Conservation (phyloP, 306 rosid species). For the Quercus gilva region DNA sequence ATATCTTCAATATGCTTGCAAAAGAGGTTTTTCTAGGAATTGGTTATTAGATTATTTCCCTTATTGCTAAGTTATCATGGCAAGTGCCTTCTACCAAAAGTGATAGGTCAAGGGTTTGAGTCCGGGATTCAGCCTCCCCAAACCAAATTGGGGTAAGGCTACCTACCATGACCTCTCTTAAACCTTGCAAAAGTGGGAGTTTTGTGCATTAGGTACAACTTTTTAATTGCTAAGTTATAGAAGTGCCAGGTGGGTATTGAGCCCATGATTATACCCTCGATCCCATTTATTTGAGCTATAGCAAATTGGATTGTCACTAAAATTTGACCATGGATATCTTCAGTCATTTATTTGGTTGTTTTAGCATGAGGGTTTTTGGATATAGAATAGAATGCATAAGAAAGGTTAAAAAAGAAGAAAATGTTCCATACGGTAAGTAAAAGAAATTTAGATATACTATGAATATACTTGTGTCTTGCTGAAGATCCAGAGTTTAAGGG, state of each 20-base stretch:
- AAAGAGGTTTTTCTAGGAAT: neutral
- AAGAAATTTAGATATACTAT: neutral
- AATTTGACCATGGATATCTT: neutral
- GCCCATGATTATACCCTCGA: neutral
- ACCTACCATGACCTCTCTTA: too few species aligned
- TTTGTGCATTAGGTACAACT: too few species aligned
- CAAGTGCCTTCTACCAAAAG: too few species aligned
- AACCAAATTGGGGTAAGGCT: too few species aligned
- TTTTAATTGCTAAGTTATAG: neutral
- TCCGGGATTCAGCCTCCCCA: too few species aligned
- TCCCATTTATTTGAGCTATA: neutral
- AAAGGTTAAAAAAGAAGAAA: neutral
- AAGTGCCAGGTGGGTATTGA: neutral
- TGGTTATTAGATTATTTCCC: neutral
- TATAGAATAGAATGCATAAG: neutral
- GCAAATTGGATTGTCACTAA: neutral
- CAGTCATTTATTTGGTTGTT: neutral
- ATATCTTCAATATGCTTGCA: conserved; percentile 10
- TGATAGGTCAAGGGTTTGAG: too few species aligned
- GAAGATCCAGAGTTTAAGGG: neutral
- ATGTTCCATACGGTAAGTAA: neutral
- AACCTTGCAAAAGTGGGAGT: too few species aligned
- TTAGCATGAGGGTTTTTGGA: neutral
- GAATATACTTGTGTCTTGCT: neutral
- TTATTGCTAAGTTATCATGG: neutral